These are phyloP conservation scores for Calocybe gangraenosa DNA, from an alignment of 768 basidiomycete species.

Conservation along the genomic window DNA sequence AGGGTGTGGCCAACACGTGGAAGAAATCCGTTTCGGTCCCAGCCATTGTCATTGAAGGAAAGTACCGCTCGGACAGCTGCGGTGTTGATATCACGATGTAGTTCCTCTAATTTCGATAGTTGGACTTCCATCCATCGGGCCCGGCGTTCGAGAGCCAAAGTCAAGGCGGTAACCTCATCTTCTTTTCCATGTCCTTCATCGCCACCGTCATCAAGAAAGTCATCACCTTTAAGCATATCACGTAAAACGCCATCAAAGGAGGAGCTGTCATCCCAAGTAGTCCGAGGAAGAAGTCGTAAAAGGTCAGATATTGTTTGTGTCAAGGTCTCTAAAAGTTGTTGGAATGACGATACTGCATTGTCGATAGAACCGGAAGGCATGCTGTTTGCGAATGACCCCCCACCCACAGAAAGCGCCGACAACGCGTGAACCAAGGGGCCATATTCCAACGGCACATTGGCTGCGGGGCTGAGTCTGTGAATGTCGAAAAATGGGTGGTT, in stretches of 20 bases:
- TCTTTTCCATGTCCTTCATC: constrained; percentile 65
- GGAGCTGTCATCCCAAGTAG: constrained; percentile 88
- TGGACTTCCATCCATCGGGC: constrained; percentile 94
- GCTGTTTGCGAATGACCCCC: constrained; percentile 78
- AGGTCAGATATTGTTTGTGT: constrained; percentile 89
- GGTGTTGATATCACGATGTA: constrained; percentile 87
- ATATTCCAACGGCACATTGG: constrained; percentile 79
- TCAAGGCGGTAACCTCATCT: constrained; percentile 82
- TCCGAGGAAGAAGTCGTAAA: constrained; percentile 78
- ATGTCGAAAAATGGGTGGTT: constrained; percentile 75
- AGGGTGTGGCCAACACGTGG: constrained; percentile 70
- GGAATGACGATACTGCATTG: constrained; percentile 86
- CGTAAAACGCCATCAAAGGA: constrained; percentile 83
- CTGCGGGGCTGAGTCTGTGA: constrained; percentile 66
- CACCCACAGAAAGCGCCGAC: constrained; percentile 81
- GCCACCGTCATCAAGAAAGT: constrained; percentile 73
- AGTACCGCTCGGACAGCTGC: constrained; percentile 81
- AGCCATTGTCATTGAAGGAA: constrained; percentile 80
- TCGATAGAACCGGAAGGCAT: constrained; percentile 88
- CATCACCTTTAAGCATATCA: constrained; percentile 87
- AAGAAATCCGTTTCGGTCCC: constrained; percentile 68
- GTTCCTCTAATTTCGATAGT: constrained; percentile 80
- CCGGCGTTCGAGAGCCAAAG: constrained; percentile 80
- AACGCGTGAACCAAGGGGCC: constrained; percentile 82
- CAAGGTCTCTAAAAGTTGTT: constrained; percentile 81